These are phyloP conservation scores for Plasmodium coatneyi DNA, from an alignment of 169 alveolate species.

Conservation along the genomic window DNA sequence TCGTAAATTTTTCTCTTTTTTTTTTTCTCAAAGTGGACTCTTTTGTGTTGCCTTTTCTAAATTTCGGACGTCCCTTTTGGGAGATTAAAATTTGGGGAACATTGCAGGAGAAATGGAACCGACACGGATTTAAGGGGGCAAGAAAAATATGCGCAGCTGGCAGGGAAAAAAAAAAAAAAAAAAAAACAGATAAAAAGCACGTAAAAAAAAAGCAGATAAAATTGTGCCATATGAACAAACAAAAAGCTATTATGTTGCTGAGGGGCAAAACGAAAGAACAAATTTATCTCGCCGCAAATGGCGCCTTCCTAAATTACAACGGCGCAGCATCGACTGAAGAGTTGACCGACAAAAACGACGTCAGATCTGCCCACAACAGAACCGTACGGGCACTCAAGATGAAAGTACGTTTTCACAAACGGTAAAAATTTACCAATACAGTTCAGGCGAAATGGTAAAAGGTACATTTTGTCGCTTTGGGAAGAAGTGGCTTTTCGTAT, in stretches of 20 bases:
- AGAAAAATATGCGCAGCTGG: not conserved
- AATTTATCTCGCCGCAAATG: not conserved
- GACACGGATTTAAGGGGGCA: not conserved
- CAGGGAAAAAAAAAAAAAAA: not conserved
- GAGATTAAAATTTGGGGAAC: not conserved
- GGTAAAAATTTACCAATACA: not conserved
- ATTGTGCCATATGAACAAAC: not conserved
- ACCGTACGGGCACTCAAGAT: not conserved
- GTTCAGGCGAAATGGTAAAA: not conserved
- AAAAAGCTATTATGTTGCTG: not conserved
- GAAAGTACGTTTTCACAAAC: not conserved
- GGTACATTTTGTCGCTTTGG: not conserved
- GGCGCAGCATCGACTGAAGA: not conserved
- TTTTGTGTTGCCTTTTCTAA: not conserved
- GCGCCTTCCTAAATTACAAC: not conserved
- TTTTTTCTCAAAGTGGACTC: not conserved
- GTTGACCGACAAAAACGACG: not conserved
- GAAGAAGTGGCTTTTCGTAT: not conserved
- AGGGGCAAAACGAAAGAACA: not conserved
- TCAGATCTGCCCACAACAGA: not conserved
- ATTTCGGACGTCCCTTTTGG: not conserved
- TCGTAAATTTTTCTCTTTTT: not conserved
- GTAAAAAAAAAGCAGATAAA: not conserved
- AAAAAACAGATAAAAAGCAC: not conserved
- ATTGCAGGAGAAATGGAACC: not conserved